Conservation (phyloP, 2,329 filamentous ascomycete species). For the Colletotrichum lini region DNA sequence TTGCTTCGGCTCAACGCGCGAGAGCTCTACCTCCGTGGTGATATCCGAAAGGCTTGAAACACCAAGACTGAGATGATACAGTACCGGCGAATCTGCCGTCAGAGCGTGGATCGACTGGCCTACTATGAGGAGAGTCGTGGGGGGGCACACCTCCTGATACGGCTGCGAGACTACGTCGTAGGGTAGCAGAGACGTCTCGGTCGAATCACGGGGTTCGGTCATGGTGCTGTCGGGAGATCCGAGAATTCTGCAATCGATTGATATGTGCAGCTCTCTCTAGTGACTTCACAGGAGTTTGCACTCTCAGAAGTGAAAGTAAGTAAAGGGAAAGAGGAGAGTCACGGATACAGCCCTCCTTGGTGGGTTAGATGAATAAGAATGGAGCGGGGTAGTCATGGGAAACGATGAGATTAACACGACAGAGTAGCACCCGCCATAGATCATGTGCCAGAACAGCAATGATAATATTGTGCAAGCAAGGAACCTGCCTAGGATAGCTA, state of each 20-base stretch:
- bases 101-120: conserved; percentile 25
- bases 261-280: neutral
- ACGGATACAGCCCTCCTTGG: neutral
- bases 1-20: conserved; percentile 7
- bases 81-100: conserved; percentile 3
- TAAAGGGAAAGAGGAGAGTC: neutral
- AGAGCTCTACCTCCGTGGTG: conserved; percentile 22
- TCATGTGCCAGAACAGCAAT: neutral
- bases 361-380: neutral
- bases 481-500: conserved; percentile 1
- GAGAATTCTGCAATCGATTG: neutral
- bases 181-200: conserved; percentile 2
- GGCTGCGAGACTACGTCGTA: conserved; percentile 15
- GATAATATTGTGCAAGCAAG: neutral
- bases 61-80: conserved; percentile 20
- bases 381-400: neutral
- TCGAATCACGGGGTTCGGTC: neutral
- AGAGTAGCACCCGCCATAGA: neutral
- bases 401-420: neutral
- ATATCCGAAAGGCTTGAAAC: conserved; percentile 21
- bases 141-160: conserved; percentile 20
- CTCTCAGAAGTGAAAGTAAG: conserved; percentile 4
- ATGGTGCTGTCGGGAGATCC: conserved; percentile 1
- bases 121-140: conserved; percentile 12
- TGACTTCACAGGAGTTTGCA: neutral